Conservation (phyloP, 2,329 filamentous ascomycete species). For the Talaromyces verruculosus region DNA sequence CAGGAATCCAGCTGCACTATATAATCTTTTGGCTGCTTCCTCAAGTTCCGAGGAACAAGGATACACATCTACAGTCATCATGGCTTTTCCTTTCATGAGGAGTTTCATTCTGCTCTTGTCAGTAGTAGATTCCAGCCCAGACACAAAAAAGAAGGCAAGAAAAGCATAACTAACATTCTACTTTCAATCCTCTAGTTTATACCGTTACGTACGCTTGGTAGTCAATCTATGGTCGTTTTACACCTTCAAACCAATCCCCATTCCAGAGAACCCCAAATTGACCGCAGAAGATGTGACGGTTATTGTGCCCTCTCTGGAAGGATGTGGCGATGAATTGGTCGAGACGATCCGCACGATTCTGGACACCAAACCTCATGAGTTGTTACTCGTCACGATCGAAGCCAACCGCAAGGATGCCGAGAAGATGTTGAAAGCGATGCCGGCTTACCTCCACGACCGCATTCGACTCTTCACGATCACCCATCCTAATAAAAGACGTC, state of each 20-base stretch:
- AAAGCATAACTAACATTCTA: slow-evolving; percentile 5
- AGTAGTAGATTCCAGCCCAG: slow-evolving; percentile 26
- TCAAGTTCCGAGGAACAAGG: background rate
- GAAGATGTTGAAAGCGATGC: slow-evolving; percentile 57
- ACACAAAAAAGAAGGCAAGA: slow-evolving; percentile 1
- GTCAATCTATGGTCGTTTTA: slow-evolving; percentile 85
- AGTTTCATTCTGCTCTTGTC: slow-evolving; percentile 45
- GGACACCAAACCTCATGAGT: slow-evolving; percentile 58
- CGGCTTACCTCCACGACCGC: slow-evolving; percentile 58
- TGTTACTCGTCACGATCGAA: slow-evolving; percentile 85
- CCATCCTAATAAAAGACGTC: slow-evolving; percentile 92
- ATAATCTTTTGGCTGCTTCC: slow-evolving; percentile 19
- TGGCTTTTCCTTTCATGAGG: slow-evolving; percentile 42
- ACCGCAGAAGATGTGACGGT: slow-evolving; percentile 85
- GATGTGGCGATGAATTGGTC: slow-evolving; percentile 77
- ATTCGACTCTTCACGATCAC: slow-evolving; percentile 73
- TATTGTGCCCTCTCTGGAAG: slow-evolving; percentile 89
- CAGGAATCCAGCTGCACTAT: slow-evolving; percentile 6
- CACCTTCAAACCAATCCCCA: slow-evolving; percentile 80
- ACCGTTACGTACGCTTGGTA: slow-evolving; percentile 82
- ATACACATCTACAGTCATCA: slow-evolving; percentile 24
- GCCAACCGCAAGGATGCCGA: slow-evolving; percentile 71
- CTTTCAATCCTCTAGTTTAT: slow-evolving; percentile 59
- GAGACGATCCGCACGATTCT: slow-evolving; percentile 67
- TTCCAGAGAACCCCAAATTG: slow-evolving; percentile 76